Base-by-base conservation (phyloP, 148 eudicot genomes). In the Cornus kousa region DNA sequence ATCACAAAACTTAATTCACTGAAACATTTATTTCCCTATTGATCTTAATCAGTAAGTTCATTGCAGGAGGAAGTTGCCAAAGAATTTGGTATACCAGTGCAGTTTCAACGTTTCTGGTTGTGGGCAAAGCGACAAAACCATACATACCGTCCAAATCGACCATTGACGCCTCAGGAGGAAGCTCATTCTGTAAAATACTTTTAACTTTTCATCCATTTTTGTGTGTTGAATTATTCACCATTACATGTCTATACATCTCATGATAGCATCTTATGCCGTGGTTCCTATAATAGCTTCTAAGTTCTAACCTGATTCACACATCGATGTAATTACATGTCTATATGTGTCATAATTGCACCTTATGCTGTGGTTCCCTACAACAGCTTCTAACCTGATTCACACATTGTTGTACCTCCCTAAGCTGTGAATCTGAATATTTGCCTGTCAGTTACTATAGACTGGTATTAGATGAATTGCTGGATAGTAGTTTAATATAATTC, bases 41-140 rank as follows among this genome's bases (percentile, higher is more conserved):
- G 19, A 53, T 53, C 59, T 4, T 53, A 53, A 53, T 16, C 3
- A 43, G 22, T 2, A 69, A 77, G 23, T 37, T 80, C 16, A 68
- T 68, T 35, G 75, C 88, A 95, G 98, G 97, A 93, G 83, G 98
- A 95, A 76, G 91, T 95, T 55, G 97, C 97, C 68, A 93, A 93
- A 88, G 97, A 91, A 77, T 83, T 93, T 86, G 98, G 94, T 65
- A 79, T 95, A 74, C 97, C 98, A 12, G 96, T 91, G 82, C 93
- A 93, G 55, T 95, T 85, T 74, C 98, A 95, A 73, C 89, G 98
- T 23, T 95, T 86, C 80, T 95, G 98, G 98, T 75, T 89, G 39
- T 95, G 98, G 98, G 98, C 98, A 71, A 95, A 93, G 90, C 87
- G 97, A 68, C 98, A 93, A 78, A 95, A 93, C 80, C 97, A 95